These are phyloP conservation scores for Cryptosporidium felis DNA, from an alignment of 169 alveolate species.

Conservation along the genomic window DNA sequence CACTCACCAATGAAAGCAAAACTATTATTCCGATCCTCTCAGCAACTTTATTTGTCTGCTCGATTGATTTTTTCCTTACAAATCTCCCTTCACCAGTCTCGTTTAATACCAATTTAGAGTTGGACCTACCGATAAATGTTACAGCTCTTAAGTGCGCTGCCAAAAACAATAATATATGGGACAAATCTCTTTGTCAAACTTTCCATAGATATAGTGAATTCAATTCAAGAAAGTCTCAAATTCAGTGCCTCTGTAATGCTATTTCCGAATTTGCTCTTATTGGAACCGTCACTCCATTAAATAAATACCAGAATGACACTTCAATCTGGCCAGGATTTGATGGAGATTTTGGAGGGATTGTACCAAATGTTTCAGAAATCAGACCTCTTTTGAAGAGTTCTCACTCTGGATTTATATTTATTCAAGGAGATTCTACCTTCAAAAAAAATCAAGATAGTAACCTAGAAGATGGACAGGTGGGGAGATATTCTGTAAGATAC, in stretches of 20 bases:
- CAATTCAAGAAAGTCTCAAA: constrained; percentile 53
- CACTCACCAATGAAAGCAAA: not conserved
- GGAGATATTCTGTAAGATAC: constrained; percentile 39
- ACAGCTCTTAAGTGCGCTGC: constrained; percentile 21
- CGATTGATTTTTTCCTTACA: constrained; percentile 34
- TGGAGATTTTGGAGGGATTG: constrained; percentile 15
- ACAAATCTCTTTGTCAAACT: constrained; percentile 13
- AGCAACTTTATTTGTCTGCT: constrained; percentile 35
- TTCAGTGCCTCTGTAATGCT: constrained; percentile 59
- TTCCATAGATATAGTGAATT: constrained; percentile 26
- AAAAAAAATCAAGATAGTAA: not conserved
- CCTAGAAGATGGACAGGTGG: constrained; percentile 47
- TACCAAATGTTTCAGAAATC: constrained; percentile 48
- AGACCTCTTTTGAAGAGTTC: not conserved
- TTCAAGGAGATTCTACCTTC: constrained; percentile 46
- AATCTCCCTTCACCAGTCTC: constrained; percentile 55
- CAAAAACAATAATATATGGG: not conserved
- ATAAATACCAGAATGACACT: constrained; percentile 39
- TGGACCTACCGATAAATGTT: constrained; percentile 14
- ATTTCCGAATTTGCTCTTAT: constrained; percentile 27
- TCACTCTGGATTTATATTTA: constrained; percentile 34
- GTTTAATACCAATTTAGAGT: constrained; percentile 4
- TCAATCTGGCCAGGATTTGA: constrained; percentile 52
- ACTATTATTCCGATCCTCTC: constrained; percentile 9
- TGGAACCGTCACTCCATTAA: constrained; percentile 27